Evolutionary conservation across 164 flowering plant species (phyloP), one percentile per base, ranked within the genome.

Genomic region (Dillenia turbinata): DNA sequence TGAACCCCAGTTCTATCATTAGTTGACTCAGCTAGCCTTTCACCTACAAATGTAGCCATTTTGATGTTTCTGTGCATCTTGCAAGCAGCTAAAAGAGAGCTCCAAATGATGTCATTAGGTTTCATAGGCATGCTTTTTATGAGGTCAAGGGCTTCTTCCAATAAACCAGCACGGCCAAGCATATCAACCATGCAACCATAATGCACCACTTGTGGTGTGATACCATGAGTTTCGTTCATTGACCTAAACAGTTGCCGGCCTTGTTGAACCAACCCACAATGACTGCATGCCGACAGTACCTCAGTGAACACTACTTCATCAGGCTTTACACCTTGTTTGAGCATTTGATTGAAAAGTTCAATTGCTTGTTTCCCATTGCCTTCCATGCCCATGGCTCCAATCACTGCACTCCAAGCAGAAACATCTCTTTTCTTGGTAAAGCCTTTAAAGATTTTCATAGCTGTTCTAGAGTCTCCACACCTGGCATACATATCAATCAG

Each of bases 181-280:
- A 83, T 47, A 74, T 83, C 85, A 60, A 83, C 83, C 79, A 83
- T 75, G 71, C 85, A 83, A 0, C 85, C 88, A 57, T 81, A 81
- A 47, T 81, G 88, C 2, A 72, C 75, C 59, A 75, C 56, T 43
- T 72, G 66, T 0, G 85, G 83, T 12, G 65, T 55, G 15, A 79
- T 54, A 15, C 77, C 78, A 54, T 81, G 61, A 13, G 52, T 47
- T 12, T 65, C 57, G 53, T 56, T 61, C 83, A 83, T 81, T 12
- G 71, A 71, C 44, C 44, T 24, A 65, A 83, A 83, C 58, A 73
- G n/a, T 11, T 58, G 44, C 64, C 33, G 8, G 50, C 88, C 88
- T 69, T 81, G 70, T 22, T 79, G 72, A 40, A 83, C 82, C 17
- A 74, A 64, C 9, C 88, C 83, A 43, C 78, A 69, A 62, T 81